Evolutionary conservation across 2,329 filamentous ascomycete genomes (phyloP), one percentile per base, ranked within the genome.

Genomic region (Aspergillus sp.): DNA sequence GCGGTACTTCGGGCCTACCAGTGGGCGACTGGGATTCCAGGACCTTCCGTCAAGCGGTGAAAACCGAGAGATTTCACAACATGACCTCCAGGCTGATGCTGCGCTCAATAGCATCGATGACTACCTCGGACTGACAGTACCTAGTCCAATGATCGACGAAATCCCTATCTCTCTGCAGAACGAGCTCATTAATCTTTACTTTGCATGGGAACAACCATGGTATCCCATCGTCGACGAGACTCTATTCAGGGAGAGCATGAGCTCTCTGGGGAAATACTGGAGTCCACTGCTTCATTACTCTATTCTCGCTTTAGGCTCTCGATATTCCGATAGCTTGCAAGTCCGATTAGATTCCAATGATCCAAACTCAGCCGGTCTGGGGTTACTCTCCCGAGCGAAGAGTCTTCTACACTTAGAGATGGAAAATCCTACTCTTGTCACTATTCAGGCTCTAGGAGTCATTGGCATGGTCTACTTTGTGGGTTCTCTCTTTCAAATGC

Each of bases 131-230:
- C 28, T 45, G 45, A 55, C 51, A 51, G 17, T 8, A 19, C 7
- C 13, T 8, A 50, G 47, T 19, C 39, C 53, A 2, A 32, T 47
- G 7, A 25, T 43, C 3, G 41, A 61, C 9, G 51, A 57, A n/a
- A 53, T 67, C 8, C 60, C 67, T 5, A 64, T 67, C 12, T 66
- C 70, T 8, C 63, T 77, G 0, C 65, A 70, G 49, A 63, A 67
- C 12, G 68, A 77, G 38, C 56, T 73, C 8, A 68, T 78, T 8
- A 69, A 74, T 25, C 53, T 76, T 1, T 78, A 75, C 54, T 78
- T 78, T 48, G 62, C 64, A 10, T 78, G 75, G 71, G 73, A 78
- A 21, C 71, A 75, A 12, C 75, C 76, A 0, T 77, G 75, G 73
- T 66, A 64, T 15, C 73, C 76, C n/a, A 60, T 76, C 0, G 68